These are phyloP conservation scores for Podila epicladia DNA, from an alignment of 192 early-diverging fungal genomes.

Conservation along the genomic window DNA sequence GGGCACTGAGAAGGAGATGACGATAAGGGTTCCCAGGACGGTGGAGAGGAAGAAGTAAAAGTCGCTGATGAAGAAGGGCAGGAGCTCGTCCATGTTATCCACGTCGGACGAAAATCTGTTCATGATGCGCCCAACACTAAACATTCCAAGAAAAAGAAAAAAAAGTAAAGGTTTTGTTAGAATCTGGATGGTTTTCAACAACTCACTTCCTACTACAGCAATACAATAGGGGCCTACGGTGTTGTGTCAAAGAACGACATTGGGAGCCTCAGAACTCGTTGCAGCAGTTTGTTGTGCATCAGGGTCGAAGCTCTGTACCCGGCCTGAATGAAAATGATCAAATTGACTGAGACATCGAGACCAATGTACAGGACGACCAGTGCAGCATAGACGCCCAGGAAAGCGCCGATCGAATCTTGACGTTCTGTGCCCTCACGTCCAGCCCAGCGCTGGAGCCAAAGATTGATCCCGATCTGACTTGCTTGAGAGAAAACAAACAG, in stretches of 20 bases:
- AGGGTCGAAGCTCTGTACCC: constrained; percentile 49
- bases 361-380: constrained; percentile 17
- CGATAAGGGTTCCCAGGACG: constrained; percentile 60
- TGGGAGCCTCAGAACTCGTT: constrained; percentile 65
- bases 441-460: constrained; percentile 35
- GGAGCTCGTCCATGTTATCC: constrained; percentile 72
- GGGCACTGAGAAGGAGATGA: constrained; percentile 70
- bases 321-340: constrained; percentile 13
- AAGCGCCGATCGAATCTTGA: constrained; percentile 3
- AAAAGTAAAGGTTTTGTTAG: neutral
- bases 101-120: constrained; percentile 92
- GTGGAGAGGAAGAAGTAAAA: constrained; percentile 59
- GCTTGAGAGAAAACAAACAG: constrained; percentile 20
- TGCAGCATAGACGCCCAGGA: constrained; percentile 28
- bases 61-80: constrained; percentile 57
- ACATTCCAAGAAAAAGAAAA: neutral
- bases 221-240: constrained; percentile 5
- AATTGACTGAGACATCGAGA: constrained; percentile 19
- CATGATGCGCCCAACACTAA: constrained; percentile 49
- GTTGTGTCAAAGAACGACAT: constrained; percentile 46
- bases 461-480: constrained; percentile 33
- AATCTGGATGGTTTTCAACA: neutral
- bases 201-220: neutral
- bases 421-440: neutral
- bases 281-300: constrained; percentile 69